Evolutionary conservation across 352 stramenopile genomes (phyloP).

Genomic region (Globisporangium polare): DNA sequence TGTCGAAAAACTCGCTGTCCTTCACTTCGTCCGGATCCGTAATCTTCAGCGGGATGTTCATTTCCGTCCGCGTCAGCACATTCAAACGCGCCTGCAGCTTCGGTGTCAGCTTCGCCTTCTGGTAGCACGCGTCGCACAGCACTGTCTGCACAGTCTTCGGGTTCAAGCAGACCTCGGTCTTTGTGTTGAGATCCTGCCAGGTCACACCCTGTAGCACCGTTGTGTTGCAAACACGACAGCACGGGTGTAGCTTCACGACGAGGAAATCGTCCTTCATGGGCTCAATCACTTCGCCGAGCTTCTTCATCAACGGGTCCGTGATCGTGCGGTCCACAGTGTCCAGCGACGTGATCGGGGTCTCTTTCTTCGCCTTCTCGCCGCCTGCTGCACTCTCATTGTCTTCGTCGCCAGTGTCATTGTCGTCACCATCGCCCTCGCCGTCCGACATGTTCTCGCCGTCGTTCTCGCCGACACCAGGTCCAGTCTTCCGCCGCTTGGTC

Average conservation of each 20-base stretch:
- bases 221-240: conserved; percentile 76
- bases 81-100: conserved; percentile 48
- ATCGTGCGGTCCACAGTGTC: conserved; percentile 64
- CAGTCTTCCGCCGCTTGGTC: conserved; percentile 62
- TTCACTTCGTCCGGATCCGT: conserved; percentile 79
- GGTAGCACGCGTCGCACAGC: conserved; percentile 79
- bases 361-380: conserved; percentile 30
- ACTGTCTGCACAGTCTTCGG: conserved; percentile 65
- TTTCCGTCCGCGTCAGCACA: conserved; percentile 44
- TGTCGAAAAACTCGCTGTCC: conserved; percentile 93
- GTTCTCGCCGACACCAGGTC: conserved; percentile 19
- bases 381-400: conserved; percentile 16
- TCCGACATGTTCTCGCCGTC: conserved; percentile 49
- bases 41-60: conserved; percentile 68
- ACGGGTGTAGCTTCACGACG: conserved; percentile 84
- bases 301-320: conserved; percentile 78
- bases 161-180: conserved; percentile 59
- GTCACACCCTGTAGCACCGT: conserved; percentile 62
- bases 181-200: conserved; percentile 60
- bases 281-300: conserved; percentile 84
- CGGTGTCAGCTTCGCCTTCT: conserved; percentile 46
- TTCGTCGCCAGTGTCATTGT: conserved; percentile 23
- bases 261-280: conserved; percentile 91
- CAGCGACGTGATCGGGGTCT: conserved; percentile 42
- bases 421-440: conserved; percentile 34